These are phyloP conservation scores for Chlamydomonas schloesseri DNA, from an alignment of 139 green algal genomes.

Conservation along the genomic window DNA sequence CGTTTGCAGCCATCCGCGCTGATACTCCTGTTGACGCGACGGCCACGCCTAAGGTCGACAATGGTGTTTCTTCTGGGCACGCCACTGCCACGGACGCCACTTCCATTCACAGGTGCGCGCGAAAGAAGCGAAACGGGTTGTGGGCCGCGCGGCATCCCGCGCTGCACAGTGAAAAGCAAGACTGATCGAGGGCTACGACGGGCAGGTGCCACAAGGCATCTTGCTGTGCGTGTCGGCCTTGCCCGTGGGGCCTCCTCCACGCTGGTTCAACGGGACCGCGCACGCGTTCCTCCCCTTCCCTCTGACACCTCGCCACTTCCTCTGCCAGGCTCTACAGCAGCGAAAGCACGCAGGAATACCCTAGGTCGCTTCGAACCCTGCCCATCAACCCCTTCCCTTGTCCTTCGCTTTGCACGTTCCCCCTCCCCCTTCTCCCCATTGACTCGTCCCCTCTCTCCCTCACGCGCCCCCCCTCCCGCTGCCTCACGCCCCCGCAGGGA, in stretches of 20 bases:
- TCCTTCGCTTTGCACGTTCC: neutral
- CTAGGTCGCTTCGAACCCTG: no score
- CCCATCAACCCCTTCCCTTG: neutral
- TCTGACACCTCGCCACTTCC: no score
- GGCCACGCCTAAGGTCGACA: slow-evolving; percentile 46
- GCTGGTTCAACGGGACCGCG: no score
- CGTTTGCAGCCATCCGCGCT: slow-evolving; percentile 8
- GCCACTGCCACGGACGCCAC: slow-evolving; percentile 52
- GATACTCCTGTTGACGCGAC: slow-evolving; percentile 41
- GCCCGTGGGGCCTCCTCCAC: no score
- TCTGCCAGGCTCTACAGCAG: no score
- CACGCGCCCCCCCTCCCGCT: neutral
- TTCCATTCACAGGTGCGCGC: slow-evolving; percentile 36
- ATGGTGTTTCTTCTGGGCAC: slow-evolving; percentile 23
- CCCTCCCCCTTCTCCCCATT: neutral
- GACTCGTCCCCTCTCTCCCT: neutral
- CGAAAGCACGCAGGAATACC: no score
- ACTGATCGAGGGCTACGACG: no score
- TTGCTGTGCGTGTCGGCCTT: no score
- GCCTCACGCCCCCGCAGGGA: slow-evolving; percentile 22
- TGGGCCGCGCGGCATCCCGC: no score
- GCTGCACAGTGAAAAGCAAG: no score
- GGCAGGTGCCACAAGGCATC: no score
- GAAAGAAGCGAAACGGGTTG: neutral
- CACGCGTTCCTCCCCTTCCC: no score